A percentile compares a stretch with the other conserved stretches of the same genome.
Evolutionary conservation across 257 asterid species (phyloP).

Genomic region (Ajuga chamaepitys): DNA sequence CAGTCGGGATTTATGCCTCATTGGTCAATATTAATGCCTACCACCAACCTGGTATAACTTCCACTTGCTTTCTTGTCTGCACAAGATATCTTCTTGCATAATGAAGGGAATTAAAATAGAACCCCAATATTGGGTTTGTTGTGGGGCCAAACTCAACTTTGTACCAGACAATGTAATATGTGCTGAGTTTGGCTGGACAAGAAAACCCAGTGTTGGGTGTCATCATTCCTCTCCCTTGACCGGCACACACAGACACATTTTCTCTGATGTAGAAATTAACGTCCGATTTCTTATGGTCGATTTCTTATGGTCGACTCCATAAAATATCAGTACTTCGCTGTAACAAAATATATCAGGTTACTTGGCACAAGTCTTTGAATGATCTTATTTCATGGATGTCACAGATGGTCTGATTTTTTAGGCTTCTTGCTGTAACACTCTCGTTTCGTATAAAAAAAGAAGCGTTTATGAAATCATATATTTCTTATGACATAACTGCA

Average conservation of each 20-base stretch:
- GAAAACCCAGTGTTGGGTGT: too few species aligned
- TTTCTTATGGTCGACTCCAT: too few species aligned
- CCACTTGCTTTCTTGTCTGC: constrained; percentile 4
- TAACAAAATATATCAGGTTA: too few species aligned
- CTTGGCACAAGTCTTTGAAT: not conserved
- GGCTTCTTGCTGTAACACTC: not conserved
- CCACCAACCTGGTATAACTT: constrained; percentile 90
- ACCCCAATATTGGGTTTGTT: too few species aligned
- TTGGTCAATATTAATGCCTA: constrained; percentile 92
- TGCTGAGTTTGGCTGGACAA: too few species aligned
- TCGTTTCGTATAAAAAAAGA: too few species aligned
- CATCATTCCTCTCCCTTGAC: not conserved
- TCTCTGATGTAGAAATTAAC: too few species aligned
- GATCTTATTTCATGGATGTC: not conserved
- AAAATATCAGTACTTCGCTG: too few species aligned
- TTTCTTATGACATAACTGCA: constrained; percentile 21
- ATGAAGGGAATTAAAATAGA: not conserved
- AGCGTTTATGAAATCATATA: not conserved
- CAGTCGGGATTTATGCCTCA: constrained; percentile 94
- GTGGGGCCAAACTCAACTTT: too few species aligned
- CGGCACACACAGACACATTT: too few species aligned
- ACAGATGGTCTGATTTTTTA: not conserved
- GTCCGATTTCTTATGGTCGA: too few species aligned
- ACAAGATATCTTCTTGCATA: not conserved
- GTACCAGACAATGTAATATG: too few species aligned